A percentile compares a stretch with the other conserved stretches of the same genome.
phyloP scores from a whole-genome alignment of 257 asterid genomes.

The Leptodermis oblonga region DNA sequence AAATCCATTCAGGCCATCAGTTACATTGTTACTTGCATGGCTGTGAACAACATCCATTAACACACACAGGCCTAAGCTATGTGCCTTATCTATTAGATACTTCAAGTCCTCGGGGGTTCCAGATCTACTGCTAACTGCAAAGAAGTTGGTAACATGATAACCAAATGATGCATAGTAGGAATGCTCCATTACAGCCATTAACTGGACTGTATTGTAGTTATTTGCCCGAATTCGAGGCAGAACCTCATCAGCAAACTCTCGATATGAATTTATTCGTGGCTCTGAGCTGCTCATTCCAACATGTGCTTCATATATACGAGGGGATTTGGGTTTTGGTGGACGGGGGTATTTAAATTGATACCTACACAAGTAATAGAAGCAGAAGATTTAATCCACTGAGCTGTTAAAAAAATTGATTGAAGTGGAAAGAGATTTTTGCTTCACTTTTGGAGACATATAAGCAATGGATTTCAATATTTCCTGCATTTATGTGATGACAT shows the following conservation, averaged over 20 bases:
- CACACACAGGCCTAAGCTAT: constrained; percentile 77
- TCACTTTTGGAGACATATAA: background rate
- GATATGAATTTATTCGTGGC: constrained; percentile 68
- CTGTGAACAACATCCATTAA: constrained; percentile 95
- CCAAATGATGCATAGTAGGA: constrained; percentile 95
- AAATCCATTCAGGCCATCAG: constrained; percentile 91
- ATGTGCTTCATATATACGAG: constrained; percentile 95
- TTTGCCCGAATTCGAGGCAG: constrained; percentile 83
- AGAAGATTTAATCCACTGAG: constrained; percentile 14
- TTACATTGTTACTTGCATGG: constrained; percentile 81
- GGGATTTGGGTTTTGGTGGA: constrained; percentile 72
- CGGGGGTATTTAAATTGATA: constrained; percentile 73
- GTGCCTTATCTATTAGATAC: constrained; percentile 93
- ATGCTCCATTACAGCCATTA: constrained; percentile 99
- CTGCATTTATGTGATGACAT: background rate
- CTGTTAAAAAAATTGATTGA: constrained; percentile 2
- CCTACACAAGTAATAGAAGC: constrained; percentile 41
- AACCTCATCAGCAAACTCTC: constrained; percentile 82
- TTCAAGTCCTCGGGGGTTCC: constrained; percentile 98
- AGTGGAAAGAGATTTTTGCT: background rate
- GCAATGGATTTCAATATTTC: background rate
- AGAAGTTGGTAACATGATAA: constrained; percentile 89
- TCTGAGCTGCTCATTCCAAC: constrained; percentile 96
- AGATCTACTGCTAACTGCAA: constrained; percentile 87
- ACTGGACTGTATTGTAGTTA: constrained; percentile 84